Conservation (phyloP, 2,329 filamentous ascomycete species). For the Zymoseptoria pseudotritici region DNA sequence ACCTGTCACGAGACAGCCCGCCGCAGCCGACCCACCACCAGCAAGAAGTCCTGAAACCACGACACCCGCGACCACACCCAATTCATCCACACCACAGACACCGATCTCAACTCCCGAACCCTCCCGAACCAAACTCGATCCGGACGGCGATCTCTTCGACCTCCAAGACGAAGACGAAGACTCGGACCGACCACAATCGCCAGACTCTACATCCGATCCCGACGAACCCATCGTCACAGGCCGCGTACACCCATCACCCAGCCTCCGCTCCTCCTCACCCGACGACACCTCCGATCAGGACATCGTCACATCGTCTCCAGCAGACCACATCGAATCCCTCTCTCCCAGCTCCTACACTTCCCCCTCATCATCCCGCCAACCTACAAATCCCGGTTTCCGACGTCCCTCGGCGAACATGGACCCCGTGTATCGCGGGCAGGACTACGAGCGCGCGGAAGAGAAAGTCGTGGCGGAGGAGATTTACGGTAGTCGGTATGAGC, state of each 20-base stretch:
- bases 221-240: constrained; percentile 1
- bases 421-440: constrained; percentile 21
- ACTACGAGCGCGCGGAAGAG: constrained; percentile 19
- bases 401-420: constrained; percentile 26
- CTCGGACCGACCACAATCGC: constrained; percentile 12
- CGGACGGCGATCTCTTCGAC: constrained; percentile 27
- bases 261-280: background rate
- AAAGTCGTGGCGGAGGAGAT: constrained; percentile 21
- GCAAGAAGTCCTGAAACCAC: background rate
- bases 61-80: background rate
- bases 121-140: constrained; percentile 8
- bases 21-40: background rate
- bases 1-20: background rate
- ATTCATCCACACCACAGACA: background rate
- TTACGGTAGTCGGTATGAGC: constrained; percentile 19
- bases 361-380: constrained; percentile 22
- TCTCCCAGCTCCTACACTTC: constrained; percentile 3
- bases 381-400: constrained; percentile 29
- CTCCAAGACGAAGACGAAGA: constrained; percentile 22
- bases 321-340: constrained; percentile 20
- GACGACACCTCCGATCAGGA: constrained; percentile 9
- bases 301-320: background rate
- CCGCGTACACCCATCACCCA: background rate
- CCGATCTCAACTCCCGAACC: background rate
- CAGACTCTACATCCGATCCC: constrained; percentile 4